phyloP scores from a whole-genome alignment of 148 eudicot species.

The Rheum nobile region DNA sequence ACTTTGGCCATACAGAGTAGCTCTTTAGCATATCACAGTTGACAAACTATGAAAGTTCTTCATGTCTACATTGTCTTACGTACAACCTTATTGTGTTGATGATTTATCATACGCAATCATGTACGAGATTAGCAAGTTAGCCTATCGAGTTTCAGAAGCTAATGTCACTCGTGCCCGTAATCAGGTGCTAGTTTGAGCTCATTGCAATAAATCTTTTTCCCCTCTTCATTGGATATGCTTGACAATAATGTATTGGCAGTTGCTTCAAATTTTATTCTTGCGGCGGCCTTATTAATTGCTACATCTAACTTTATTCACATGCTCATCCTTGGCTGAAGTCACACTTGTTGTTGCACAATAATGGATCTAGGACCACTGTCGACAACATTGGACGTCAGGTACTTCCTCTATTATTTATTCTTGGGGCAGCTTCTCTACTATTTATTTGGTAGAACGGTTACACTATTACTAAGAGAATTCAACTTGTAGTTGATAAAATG shows the following conservation, averaged over 20 bases:
- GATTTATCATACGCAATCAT: conserved; percentile 74
- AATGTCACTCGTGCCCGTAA: conserved; percentile 79
- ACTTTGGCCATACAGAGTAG: neutral
- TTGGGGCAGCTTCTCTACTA: no score
- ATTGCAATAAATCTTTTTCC: neutral
- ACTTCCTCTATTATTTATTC: no score
- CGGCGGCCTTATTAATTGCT: neutral
- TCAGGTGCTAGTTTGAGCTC: conserved; percentile 33
- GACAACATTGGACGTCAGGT: conserved; percentile 49
- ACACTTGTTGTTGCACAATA: conserved; percentile 16
- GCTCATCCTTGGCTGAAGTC: conserved; percentile 29
- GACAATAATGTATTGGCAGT: no score
- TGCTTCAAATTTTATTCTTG: neutral
- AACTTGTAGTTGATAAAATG: no score
- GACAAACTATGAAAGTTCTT: no score
- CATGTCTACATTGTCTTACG: neutral
- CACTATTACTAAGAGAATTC: no score
- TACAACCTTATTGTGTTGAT: conserved; percentile 51
- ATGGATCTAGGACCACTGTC: conserved; percentile 24
- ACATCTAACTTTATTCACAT: neutral
- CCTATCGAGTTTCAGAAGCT: no score
- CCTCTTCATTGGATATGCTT: neutral
- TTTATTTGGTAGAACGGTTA: no score
- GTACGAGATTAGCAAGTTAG: conserved; percentile 64
- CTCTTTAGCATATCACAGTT: no score